Evolutionary conservation across 1,284 basidiomycete genomes (phyloP).

Genomic region (Sanghuangporus baumii): DNA sequence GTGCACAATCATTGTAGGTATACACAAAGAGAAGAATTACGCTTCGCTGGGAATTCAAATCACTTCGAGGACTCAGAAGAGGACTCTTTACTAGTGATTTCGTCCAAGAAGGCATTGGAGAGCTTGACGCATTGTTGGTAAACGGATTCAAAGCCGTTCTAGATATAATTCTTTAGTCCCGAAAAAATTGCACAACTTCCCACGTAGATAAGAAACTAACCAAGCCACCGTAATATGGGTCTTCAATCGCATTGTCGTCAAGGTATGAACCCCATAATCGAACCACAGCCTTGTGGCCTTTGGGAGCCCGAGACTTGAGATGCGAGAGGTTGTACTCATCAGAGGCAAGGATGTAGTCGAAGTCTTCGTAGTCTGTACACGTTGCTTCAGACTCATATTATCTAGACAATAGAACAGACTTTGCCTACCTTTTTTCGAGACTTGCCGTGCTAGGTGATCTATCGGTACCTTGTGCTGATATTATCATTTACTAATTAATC

Average conservation of each 20-base stretch:
- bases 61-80: not conserved
- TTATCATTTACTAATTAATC: not conserved
- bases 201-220: conserved; percentile 32
- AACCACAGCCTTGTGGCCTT: conserved; percentile 51
- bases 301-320: conserved; percentile 50
- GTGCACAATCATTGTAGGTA: too few species aligned
- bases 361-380: conserved; percentile 52
- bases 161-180: not conserved
- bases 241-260: conserved; percentile 57
- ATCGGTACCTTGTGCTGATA: conserved; percentile 58
- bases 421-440: conserved; percentile 30
- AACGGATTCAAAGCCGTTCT: conserved; percentile 54
- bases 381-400: not conserved
- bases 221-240: conserved; percentile 70
- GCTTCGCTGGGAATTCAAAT: not conserved
- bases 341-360: conserved; percentile 68
- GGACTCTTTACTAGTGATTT: not conserved
- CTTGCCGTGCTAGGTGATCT: conserved; percentile 53
- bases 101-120: conserved; percentile 71
- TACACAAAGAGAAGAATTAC: too few species aligned
- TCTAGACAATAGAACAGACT: not conserved
- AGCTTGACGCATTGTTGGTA: conserved; percentile 60
- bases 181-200: not conserved
- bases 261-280: conserved; percentile 72
- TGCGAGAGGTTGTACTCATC: conserved; percentile 61